A percentile compares a stretch with the other conserved stretches of the same genome.
phyloP scores from a whole-genome alignment of 768 basidiomycete genomes.

The Hortiboletus flavorubellus region DNA sequence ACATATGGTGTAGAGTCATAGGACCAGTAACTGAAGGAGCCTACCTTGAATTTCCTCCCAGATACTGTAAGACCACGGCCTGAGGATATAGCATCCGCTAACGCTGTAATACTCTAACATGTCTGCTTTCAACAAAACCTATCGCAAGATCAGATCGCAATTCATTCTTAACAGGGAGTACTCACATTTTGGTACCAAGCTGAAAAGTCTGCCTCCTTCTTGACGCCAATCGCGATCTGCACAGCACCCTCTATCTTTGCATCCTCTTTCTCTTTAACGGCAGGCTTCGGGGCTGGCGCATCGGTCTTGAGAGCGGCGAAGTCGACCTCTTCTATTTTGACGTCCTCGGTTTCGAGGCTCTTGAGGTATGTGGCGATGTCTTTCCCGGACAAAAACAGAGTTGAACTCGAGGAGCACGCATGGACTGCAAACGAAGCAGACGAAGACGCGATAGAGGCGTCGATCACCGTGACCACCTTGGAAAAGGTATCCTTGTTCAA shows the following conservation, averaged over 20 bases:
- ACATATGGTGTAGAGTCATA: background rate
- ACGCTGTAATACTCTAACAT: slow-evolving; percentile 99
- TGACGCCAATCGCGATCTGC: slow-evolving; percentile 90
- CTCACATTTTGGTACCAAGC: slow-evolving; percentile 90
- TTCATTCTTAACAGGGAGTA: slow-evolving; percentile 4
- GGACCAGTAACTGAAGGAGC: slow-evolving; percentile 13
- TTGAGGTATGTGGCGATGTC: slow-evolving; percentile 73
- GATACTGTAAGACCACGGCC: slow-evolving; percentile 95
- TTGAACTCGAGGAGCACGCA: slow-evolving; percentile 63
- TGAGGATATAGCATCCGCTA: slow-evolving; percentile 97
- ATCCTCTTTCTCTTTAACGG: slow-evolving; percentile 62
- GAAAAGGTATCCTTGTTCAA: slow-evolving; percentile 64
- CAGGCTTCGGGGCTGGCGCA: slow-evolving; percentile 33
- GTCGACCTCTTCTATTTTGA: slow-evolving; percentile 71
- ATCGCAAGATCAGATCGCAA: slow-evolving; percentile 16
- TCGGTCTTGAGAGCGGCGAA: slow-evolving; percentile 58
- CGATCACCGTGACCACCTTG: slow-evolving; percentile 71
- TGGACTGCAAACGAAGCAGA: slow-evolving; percentile 68
- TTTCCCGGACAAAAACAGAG: slow-evolving; percentile 74
- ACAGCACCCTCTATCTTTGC: slow-evolving; percentile 84
- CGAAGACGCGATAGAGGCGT: slow-evolving; percentile 71
- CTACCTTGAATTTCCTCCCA: slow-evolving; percentile 94
- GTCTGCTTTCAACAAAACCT: slow-evolving; percentile 97
- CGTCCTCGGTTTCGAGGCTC: slow-evolving; percentile 62
- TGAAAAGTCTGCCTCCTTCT: slow-evolving; percentile 94